Evolutionary conservation across 768 basidiomycete genomes (phyloP), one percentile per base, ranked within the genome.

Genomic region (Collybiopsis luxurians): DNA sequence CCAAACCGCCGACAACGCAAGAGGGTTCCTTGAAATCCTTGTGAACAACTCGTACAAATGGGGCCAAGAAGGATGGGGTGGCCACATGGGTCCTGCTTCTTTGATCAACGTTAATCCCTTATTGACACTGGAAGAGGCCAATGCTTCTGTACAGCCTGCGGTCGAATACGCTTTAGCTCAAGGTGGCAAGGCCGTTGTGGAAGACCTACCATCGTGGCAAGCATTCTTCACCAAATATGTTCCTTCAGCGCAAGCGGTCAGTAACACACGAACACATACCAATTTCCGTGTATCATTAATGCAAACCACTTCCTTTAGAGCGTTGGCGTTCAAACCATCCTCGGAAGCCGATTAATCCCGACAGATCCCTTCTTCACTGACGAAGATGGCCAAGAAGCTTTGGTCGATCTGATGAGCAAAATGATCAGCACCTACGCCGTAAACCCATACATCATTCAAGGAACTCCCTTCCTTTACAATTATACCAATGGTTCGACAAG

Each of bases 41-140:
- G 67, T 72, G 2, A 64, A 75, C 54, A 64, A 67, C 24, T 62
- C 70, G 2, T 56, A 61, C 42, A 58, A 60, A 43, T 74, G 73
- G 71, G 70, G 66, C 3, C 54, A 60, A 13, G 65, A 73, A 28
- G 73, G 73, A 9, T 75, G 73, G 73, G 73, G 73, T 19, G 73
- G 73, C 0, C 70, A 73, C 58, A 68, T 72, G 28, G 36, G 50
- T 23, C 63, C 63, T 27, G 61, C 59, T 1, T 57, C 53, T 4
- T 31, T 73, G 17, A 66, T 69, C 53, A 66, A 69, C 55, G 69
- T 72, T 3, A 73, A 61, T 43, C 69, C 73, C 0, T 58, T 64
- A 3, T 58, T 73, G 0, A 64, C 60, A 19, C 50, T 63, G 19
- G 61, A 59, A 0, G 61, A 67, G n/a, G 73, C 73, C 4, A 54